Base-by-base conservation (phyloP, 1,284 basidiomycete genomes). In the Ceratobasidium sp. region DNA sequence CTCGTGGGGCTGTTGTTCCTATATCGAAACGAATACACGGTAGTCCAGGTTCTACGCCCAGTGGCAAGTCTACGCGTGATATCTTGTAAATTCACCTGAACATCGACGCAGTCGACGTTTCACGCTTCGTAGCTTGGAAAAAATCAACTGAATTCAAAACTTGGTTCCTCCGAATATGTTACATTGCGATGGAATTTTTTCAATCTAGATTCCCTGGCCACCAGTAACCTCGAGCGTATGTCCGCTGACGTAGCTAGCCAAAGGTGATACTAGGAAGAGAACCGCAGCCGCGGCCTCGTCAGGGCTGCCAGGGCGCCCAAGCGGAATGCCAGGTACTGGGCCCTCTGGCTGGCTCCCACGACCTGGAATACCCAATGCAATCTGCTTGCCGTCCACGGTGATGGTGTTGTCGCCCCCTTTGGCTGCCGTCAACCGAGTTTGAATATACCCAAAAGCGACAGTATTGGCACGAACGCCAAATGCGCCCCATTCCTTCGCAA, bases 401-500 rank as follows among this genome's bases (percentile, higher is more conserved):
- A 94, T 93, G 49, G 83, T 82, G 55, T 80, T 89, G 49, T 92
- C 93, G 0, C 82, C 83, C 75, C 92, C 92, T 79, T 94, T 93
- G 1, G 90, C 84, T 15, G 83, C 85, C 0, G 89, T 90, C 73
- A 90, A 78, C 65, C 90, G 80, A 13, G 91, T 92, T 75, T 89
- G 85, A 60, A 93, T 86, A 70, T 85, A 83, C 34, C 91, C 91
- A 73, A 87, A 93, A 8, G 92, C 92, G 53, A 94, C 81, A 1
- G 89, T 89, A 80, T 94, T 93, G 52, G 89, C 88, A 56, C 91
- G 87, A 10, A 94, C 91, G 73, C 88, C 88, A 77, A 90, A 94
- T 5, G 81, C 78, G 68, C 93, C 92, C 92, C 92, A 94, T 77
- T 94, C 92, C 78, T 94, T 94, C 57, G 88, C 88, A 73, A 92